A percentile compares a stretch with the other conserved stretches of the same genome.
These are phyloP conservation scores for Elaeagnus macrophylla DNA, from an alignment of 306 rosid genomes.

Conservation along the genomic window DNA sequence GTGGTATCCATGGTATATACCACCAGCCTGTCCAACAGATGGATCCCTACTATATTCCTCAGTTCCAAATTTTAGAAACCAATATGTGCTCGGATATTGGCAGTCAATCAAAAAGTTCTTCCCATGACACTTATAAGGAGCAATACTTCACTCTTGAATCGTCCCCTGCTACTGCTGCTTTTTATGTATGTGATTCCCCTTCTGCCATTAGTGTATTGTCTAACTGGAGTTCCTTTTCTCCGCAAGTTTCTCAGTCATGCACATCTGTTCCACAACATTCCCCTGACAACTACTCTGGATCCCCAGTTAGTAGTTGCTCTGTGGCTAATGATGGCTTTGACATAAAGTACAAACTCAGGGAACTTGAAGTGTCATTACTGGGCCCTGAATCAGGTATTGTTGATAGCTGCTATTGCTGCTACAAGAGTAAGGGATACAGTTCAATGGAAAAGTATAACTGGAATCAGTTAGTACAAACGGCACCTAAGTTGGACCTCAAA, in stretches of 20 bases:
- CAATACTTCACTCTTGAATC: slow-evolving; percentile 74
- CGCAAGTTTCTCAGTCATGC: slow-evolving; percentile 58
- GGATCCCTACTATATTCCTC: slow-evolving; percentile 29
- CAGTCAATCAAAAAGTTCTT: slow-evolving; percentile 51
- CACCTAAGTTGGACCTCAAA: slow-evolving; percentile 44
- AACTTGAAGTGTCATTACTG: slow-evolving; percentile 36
- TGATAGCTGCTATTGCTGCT: slow-evolving; percentile 39
- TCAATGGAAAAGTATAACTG: slow-evolving; percentile 22
- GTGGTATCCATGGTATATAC: slow-evolving; percentile 33
- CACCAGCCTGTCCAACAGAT: slow-evolving; percentile 43
- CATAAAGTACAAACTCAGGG: slow-evolving; percentile 47
- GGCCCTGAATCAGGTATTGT: slow-evolving; percentile 64
- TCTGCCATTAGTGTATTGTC: slow-evolving; percentile 69
- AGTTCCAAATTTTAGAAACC: slow-evolving; percentile 42
- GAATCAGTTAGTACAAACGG: slow-evolving; percentile 33
- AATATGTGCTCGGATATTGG: slow-evolving; percentile 34
- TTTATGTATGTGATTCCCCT: slow-evolving; percentile 50
- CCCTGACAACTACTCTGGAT: slow-evolving; percentile 50
- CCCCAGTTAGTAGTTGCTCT: slow-evolving; percentile 62
- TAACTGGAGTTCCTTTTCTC: slow-evolving; percentile 53
- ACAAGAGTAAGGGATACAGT: slow-evolving; percentile 22
- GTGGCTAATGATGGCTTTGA: slow-evolving; percentile 42
- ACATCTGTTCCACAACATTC: slow-evolving; percentile 65
- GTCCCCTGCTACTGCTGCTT: slow-evolving; percentile 27
- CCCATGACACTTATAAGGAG: slow-evolving; percentile 42